Base-by-base conservation (phyloP, 345 rosid species). In the Syzygium oleosum region DNA sequence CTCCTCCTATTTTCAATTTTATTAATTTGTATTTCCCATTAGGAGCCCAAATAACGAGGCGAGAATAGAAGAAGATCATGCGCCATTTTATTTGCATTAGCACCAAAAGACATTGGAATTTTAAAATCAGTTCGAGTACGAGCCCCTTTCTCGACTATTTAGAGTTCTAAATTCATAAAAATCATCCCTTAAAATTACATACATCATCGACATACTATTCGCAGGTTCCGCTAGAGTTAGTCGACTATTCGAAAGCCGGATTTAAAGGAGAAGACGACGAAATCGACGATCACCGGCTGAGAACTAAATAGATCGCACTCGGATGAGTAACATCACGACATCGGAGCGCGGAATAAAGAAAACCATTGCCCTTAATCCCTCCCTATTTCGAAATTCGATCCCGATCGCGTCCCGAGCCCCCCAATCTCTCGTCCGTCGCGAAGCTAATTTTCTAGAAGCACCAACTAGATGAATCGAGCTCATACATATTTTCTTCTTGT, bases 281-380 rank as follows among this genome's bases (percentile, higher is more conserved):
- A 68, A 68, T 68, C 2, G 4, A 68, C 6, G 22, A 68, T 17
- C 46, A 34, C 12, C 9, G 2, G 23, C 13, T 34, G 19, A 68
- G 46, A 16, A 9, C 7, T 4, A 1, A 17, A 0, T 8, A 17
- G 11, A 68, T 4, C 21, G 2, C 46, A 17, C 4, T 22, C 23
- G 4, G 22, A 2, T 2, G 63, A 16, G 43, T 16, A 31, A 31
- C 8, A 7, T 68, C 79, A 19, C 2, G 23, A 16, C 22, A 31
- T 68, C 16, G 22, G 16, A 31, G 19, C 41, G 21, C 16, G 29
- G 15, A 29, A 29, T 7, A 9, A 65, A 65, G 38, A 31, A 65
- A 34, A 29, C 6, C 14, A n/a, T 8, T 8, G 17, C 73, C 19
- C 16, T 15, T 29, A 16, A 65, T 17, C 31, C 7, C 41, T n/a